Conservation (phyloP, 331 rosid species). For the Quercus lobata region DNA sequence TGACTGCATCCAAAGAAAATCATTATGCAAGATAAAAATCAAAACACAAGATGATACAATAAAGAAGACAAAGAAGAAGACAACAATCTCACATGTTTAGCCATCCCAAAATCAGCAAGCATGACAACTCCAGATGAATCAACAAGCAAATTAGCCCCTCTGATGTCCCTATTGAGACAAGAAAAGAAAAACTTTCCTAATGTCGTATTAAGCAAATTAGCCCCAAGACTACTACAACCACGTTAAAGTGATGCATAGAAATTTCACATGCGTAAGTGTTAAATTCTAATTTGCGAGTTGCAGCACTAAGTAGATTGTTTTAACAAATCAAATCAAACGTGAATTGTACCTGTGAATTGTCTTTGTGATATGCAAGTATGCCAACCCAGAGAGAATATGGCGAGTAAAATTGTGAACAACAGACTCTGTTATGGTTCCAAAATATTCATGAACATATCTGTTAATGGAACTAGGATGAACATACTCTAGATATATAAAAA, state of each 20-base stretch:
- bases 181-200: too few species aligned
- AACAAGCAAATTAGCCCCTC: too few species aligned
- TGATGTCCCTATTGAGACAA: too few species aligned
- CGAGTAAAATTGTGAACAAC: conserved; percentile 85
- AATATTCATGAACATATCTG: conserved; percentile 69
- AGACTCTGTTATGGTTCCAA: conserved; percentile 78
- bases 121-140: too few species aligned
- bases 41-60: not conserved
- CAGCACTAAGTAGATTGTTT: not conserved
- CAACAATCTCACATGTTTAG: too few species aligned
- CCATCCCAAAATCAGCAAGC: too few species aligned
- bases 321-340: not conserved
- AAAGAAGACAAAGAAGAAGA: not conserved
- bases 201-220: too few species aligned
- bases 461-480: conserved; percentile 84
- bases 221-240: too few species aligned
- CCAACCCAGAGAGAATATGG: conserved; percentile 90
- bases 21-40: not conserved
- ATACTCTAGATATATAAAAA: conserved; percentile 87
- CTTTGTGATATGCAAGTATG: conserved; percentile 72
- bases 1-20: not conserved
- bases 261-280: not conserved
- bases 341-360: conserved; percentile 78
- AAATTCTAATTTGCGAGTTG: not conserved
- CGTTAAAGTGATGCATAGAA: not conserved